A percentile compares a stretch with the other conserved stretches of the same genome.
These are phyloP conservation scores for Penicillium crustosum DNA, from an alignment of 2,329 filamentous ascomycete genomes.

Conservation along the genomic window DNA sequence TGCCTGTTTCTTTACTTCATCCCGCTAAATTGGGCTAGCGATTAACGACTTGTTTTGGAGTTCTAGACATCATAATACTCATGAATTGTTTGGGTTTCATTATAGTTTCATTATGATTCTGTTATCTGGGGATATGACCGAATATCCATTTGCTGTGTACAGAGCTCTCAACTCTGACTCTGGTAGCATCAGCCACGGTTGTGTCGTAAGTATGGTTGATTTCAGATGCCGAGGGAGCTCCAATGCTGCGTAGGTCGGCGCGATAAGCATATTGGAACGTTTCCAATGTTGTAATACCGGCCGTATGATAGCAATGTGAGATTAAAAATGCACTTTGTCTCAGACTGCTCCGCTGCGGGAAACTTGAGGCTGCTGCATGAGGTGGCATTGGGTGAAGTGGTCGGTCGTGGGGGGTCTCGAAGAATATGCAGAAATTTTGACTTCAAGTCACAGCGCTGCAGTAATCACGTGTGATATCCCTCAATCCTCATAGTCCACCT, in stretches of 20 bases:
- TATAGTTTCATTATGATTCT: conserved; percentile 3
- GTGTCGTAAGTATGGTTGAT: not conserved
- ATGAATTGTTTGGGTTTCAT: conserved; percentile 3
- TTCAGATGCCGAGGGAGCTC: not conserved
- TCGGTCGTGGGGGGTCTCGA: not conserved
- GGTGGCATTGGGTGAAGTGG: not conserved
- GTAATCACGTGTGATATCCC: conserved; percentile 8
- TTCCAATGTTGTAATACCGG: not conserved
- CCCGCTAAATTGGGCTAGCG: not conserved
- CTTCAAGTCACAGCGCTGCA: not conserved
- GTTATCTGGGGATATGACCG: not conserved
- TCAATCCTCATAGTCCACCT: conserved; percentile 52
- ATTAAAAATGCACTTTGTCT: not conserved
- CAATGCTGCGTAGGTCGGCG: not conserved
- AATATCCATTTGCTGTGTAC: not conserved
- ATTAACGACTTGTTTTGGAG: not conserved
- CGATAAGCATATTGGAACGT: not conserved
- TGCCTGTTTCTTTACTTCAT: not conserved
- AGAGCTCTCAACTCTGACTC: not conserved
- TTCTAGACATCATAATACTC: not conserved
- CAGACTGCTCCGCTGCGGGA: not conserved
- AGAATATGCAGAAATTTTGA: not conserved
- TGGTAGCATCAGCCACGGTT: not conserved
- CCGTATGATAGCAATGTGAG: not conserved
- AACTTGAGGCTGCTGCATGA: not conserved